Evolutionary conservation across 169 alveolate genomes (phyloP).

Genomic region (Plasmodium chabaudi): DNA sequence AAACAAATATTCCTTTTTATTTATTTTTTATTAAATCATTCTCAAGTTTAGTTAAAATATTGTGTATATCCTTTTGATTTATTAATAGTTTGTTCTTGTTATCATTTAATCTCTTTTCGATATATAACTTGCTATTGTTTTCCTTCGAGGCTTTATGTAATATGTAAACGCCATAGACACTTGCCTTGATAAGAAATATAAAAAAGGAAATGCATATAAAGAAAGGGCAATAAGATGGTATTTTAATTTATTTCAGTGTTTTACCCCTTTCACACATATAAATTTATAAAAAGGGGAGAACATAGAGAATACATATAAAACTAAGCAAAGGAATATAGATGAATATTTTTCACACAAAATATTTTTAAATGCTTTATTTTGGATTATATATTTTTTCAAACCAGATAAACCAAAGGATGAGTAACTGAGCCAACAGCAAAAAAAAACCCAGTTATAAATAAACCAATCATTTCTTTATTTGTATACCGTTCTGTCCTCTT

Average conservation of each 20-base stretch:
- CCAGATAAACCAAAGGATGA: conserved; percentile 64
- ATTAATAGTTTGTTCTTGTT: conserved; percentile 59
- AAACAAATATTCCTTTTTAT: neutral
- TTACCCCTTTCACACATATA: too few species aligned
- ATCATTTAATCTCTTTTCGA: conserved; percentile 50
- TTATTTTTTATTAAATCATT: conserved; percentile 37
- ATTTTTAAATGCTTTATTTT: neutral
- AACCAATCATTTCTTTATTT: conserved; percentile 58
- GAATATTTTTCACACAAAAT: neutral
- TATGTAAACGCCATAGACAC: conserved; percentile 58
- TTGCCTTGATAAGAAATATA: conserved; percentile 23
- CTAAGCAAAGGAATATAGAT: neutral
- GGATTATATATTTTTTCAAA: conserved; percentile 5
- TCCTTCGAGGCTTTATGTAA: conserved; percentile 68
- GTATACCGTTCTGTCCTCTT: conserved; percentile 41
- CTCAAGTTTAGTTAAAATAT: conserved; percentile 39
- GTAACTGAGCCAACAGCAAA: conserved; percentile 68
- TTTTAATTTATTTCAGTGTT: too few species aligned
- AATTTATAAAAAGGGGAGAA: too few species aligned
- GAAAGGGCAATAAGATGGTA: too few species aligned
- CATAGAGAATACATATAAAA: neutral
- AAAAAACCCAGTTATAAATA: conserved; percentile 70
- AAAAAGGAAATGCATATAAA: too few species aligned
- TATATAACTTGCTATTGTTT: conserved; percentile 45
- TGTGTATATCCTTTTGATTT: conserved; percentile 32